A percentile compares a stretch with the other conserved stretches of the same genome.
Conservation (phyloP, 495 filamentous ascomycete species). For the Geopyxis carbonaria region DNA sequence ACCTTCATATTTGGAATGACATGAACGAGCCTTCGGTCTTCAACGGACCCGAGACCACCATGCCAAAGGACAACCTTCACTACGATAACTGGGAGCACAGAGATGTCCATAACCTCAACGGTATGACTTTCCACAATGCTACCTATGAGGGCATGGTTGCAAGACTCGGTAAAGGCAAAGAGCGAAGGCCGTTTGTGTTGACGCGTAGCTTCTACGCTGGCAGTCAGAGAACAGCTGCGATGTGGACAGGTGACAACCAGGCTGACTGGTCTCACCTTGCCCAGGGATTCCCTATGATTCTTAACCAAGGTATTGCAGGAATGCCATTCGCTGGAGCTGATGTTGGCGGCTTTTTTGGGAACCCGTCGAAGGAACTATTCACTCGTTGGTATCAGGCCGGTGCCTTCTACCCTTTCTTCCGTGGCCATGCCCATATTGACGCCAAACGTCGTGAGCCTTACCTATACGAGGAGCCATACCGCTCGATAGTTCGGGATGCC, state of each 20-base stretch:
- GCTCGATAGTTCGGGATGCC: constrained; percentile 67
- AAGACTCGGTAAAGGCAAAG: constrained; percentile 56
- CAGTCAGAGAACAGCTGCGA: constrained; percentile 73
- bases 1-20: constrained; percentile 95
- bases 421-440: constrained; percentile 94
- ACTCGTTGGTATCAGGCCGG: constrained; percentile 94
- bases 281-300: constrained; percentile 74
- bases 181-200: constrained; percentile 71
- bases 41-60: constrained; percentile 90
- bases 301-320: constrained; percentile 78
- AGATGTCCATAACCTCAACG: constrained; percentile 88
- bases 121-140: constrained; percentile 83
- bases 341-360: constrained; percentile 95
- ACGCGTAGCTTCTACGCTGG: constrained; percentile 85
- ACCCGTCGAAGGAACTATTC: constrained; percentile 76
- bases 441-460: constrained; percentile 89
- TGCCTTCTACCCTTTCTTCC: constrained; percentile 97
- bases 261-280: constrained; percentile 83
- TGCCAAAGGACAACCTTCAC: constrained; percentile 96
- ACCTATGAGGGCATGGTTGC: constrained; percentile 68
- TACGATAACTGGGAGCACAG: constrained; percentile 88
- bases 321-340: constrained; percentile 92
- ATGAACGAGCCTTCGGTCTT: constrained; percentile 99
- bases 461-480: constrained; percentile 67
- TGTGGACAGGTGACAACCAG: constrained; percentile 98